Evolutionary conservation across 192 early-diverging fungal species (phyloP).

Genomic region (Backusella morwellensis): DNA sequence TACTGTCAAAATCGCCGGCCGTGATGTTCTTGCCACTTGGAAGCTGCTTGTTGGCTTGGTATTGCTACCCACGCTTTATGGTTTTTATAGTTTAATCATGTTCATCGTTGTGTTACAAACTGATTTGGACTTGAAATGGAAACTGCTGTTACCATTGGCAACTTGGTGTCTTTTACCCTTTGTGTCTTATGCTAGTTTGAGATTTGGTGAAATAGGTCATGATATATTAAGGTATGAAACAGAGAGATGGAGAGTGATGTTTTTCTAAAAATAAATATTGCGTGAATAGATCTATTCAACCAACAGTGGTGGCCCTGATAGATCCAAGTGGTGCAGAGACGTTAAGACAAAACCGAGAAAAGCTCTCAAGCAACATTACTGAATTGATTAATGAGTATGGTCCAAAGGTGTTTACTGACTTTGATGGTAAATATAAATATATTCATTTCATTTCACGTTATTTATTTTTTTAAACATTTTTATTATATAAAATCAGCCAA

Average conservation of each 20-base stretch:
- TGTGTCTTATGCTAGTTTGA: slow-evolving; percentile 70
- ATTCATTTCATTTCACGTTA: not conserved
- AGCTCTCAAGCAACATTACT: slow-evolving; percentile 76
- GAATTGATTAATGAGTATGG: slow-evolving; percentile 84
- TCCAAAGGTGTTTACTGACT: slow-evolving; percentile 75
- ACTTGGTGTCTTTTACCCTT: slow-evolving; percentile 56
- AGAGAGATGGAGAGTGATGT: not conserved
- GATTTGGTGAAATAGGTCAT: slow-evolving; percentile 73
- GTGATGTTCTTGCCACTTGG: slow-evolving; percentile 97
- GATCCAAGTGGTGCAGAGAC: slow-evolving; percentile 56
- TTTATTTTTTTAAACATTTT: not conserved
- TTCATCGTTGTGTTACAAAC: slow-evolving; percentile 40
- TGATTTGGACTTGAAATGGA: slow-evolving; percentile 36
- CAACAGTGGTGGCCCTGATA: slow-evolving; percentile 74
- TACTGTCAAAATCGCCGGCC: slow-evolving; percentile 90
- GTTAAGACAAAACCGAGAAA: slow-evolving; percentile 65
- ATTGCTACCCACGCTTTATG: slow-evolving; percentile 74
- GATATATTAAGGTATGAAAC: slow-evolving; percentile 64
- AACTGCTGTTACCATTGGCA: slow-evolving; percentile 38
- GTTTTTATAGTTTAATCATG: slow-evolving; percentile 64
- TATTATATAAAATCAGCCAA: slow-evolving; percentile 4
- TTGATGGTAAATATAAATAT: slow-evolving; percentile 39
- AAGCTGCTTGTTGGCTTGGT: slow-evolving; percentile 80
- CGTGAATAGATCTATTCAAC: slow-evolving; percentile 65
- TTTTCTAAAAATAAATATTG: not conserved